phyloP scores from a whole-genome alignment of 1,284 basidiomycete genomes.

The Termitomyces sp. region DNA sequence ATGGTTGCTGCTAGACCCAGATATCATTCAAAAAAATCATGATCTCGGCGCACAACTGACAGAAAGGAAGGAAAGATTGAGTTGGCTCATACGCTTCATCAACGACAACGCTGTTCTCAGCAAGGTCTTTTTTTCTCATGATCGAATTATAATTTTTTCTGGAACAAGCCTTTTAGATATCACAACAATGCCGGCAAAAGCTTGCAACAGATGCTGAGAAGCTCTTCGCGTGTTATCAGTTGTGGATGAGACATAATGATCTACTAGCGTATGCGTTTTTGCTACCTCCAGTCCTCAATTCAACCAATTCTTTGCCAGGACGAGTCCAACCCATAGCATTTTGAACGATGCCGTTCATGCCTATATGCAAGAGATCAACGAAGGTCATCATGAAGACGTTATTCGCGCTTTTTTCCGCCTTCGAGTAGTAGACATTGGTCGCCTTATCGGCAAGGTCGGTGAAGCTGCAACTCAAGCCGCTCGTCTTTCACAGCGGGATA shows the following conservation, averaged over 20 bases:
- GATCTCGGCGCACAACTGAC: constrained; percentile 81
- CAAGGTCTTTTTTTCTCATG: constrained; percentile 46
- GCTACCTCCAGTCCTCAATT: neutral
- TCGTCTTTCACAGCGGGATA: constrained; percentile 34
- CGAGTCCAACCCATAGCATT: constrained; percentile 48
- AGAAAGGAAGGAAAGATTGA: constrained; percentile 71
- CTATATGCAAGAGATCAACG: constrained; percentile 57
- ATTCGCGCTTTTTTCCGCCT: constrained; percentile 84
- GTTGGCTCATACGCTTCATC: constrained; percentile 83
- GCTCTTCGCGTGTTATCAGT: constrained; percentile 72
- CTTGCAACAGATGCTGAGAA: constrained; percentile 89
- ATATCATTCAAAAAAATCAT: constrained; percentile 70
- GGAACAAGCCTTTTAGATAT: constrained; percentile 49
- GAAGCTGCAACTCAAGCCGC: constrained; percentile 40
- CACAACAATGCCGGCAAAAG: constrained; percentile 70
- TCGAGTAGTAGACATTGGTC: constrained; percentile 57
- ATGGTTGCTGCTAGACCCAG: constrained; percentile 47
- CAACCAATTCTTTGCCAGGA: constrained; percentile 24
- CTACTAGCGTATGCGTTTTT: constrained; percentile 47
- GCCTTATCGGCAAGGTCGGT: constrained; percentile 49
- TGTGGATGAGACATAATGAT: constrained; percentile 84
- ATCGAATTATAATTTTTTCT: neutral
- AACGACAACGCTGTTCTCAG: constrained; percentile 76
- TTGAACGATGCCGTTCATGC: constrained; percentile 60
- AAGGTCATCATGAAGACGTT: constrained; percentile 66